phyloP scores from a whole-genome alignment of 2,329 filamentous ascomycete genomes.

The Aspergillus intermedius region DNA sequence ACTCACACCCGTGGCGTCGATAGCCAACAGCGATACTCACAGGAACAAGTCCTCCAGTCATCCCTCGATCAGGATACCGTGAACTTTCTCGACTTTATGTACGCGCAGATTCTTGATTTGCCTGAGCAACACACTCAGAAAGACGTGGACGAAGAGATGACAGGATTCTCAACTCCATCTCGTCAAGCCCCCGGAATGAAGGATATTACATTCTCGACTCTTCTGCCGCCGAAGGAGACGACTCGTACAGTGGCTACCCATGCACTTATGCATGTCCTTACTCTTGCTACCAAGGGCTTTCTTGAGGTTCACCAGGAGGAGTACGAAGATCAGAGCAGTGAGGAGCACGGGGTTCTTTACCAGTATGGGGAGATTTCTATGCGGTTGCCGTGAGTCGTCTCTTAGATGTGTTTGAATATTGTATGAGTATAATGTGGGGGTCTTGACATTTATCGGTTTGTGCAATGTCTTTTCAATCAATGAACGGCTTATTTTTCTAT shows the following conservation, averaged over 20 bases:
- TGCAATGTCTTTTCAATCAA: too few relatives aligned
- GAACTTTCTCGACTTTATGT: slow-evolving; percentile 59
- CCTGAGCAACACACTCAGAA: neutral
- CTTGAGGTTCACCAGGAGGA: slow-evolving; percentile 57
- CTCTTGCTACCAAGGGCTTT: slow-evolving; percentile 60
- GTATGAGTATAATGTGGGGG: too few relatives aligned
- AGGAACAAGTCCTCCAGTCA: slow-evolving; percentile 42
- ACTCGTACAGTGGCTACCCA: slow-evolving; percentile 61
- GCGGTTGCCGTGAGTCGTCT: slow-evolving; percentile 6
- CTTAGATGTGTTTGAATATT: neutral
- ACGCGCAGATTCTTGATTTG: slow-evolving; percentile 38
- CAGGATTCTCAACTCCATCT: slow-evolving; percentile 1
- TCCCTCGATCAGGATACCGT: slow-evolving; percentile 53
- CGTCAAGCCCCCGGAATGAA: neutral
- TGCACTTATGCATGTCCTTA: slow-evolving; percentile 67
- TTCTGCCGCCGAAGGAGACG: slow-evolving; percentile 56
- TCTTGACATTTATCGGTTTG: too few relatives aligned
- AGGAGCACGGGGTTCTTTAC: slow-evolving; percentile 14
- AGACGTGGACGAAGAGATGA: slow-evolving; percentile 5
- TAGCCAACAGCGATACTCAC: slow-evolving; percentile 1
- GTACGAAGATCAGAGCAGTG: slow-evolving; percentile 29
- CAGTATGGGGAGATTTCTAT: slow-evolving; percentile 26
- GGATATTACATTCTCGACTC: slow-evolving; percentile 57
- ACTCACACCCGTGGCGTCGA: neutral
- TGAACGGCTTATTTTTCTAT: too few relatives aligned